Percentiles rank a stretch among this genome's conserved stretches.
phyloP scores from a whole-genome alignment of 176 grass and related monocot species.

The Dendrocalamus sinicus region DNA sequence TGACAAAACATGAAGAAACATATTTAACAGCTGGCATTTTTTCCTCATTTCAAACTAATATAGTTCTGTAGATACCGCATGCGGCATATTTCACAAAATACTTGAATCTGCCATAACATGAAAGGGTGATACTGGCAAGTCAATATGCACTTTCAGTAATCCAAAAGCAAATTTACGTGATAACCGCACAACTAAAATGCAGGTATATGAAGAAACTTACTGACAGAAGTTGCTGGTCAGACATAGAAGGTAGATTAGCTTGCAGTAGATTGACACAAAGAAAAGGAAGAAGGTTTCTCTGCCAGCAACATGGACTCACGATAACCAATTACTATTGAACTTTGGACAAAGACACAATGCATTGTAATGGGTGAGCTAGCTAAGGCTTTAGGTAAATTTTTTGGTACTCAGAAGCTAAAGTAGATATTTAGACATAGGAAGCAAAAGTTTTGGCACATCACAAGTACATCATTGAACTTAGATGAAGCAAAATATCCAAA shows the following conservation, averaged over 20 bases:
- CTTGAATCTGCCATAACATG: not conserved
- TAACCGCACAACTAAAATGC: not conserved
- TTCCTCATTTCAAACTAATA: not conserved
- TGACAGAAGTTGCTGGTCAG: not conserved
- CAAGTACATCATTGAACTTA: constrained; percentile 11
- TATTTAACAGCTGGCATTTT: not conserved
- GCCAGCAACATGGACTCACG: not conserved
- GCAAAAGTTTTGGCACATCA: not conserved
- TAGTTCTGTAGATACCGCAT: not conserved
- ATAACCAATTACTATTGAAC: not conserved
- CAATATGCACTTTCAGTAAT: not conserved
- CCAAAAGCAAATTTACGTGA: constrained; percentile 1
- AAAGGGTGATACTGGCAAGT: not conserved
- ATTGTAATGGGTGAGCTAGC: not conserved
- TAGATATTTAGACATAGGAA: constrained; percentile 7
- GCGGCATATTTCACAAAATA: not conserved
- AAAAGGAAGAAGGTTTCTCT: constrained; percentile 8
- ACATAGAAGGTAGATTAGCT: constrained; percentile 14
- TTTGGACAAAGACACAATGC: not conserved
- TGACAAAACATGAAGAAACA: not conserved
- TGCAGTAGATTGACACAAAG: not conserved
- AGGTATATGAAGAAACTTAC: not conserved
- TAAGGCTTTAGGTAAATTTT: not conserved
- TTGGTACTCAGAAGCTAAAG: not conserved
- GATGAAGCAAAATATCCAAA: constrained; percentile 22